A percentile compares a stretch with the other conserved stretches of the same genome.
Conservation (phyloP, 2,329 filamentous ascomycete genomes). For the Calonectria hongkongensis region DNA sequence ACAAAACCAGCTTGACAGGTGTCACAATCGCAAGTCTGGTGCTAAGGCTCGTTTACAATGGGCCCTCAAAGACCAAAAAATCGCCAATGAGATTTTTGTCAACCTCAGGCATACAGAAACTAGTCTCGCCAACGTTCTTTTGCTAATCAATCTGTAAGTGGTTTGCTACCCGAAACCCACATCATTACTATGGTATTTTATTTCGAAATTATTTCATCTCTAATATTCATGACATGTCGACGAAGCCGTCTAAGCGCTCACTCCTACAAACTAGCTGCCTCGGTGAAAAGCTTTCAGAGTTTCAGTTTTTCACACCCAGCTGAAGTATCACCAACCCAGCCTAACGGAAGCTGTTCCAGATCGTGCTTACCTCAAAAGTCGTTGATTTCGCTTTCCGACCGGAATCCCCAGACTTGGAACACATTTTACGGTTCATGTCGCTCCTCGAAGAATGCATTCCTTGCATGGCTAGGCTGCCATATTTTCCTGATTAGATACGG, state of each 20-base stretch:
- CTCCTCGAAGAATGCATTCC: not conserved
- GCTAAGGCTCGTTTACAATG: not conserved
- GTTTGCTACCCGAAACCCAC: too few relatives aligned
- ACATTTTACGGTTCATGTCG: not conserved
- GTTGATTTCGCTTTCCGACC: not conserved
- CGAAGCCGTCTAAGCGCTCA: not conserved
- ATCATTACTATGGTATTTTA: not conserved
- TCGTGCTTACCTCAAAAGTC: not conserved
- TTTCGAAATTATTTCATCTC: not conserved
- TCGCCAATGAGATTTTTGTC: not conserved
- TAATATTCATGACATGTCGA: not conserved
- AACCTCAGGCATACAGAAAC: not conserved
- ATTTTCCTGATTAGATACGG: not conserved
- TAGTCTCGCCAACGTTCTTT: not conserved
- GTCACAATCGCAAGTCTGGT: not conserved
- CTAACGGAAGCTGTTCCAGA: not conserved
- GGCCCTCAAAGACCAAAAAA: not conserved
- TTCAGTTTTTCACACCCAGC: not conserved
- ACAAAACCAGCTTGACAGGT: not conserved
- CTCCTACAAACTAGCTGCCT: not conserved
- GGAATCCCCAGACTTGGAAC: not conserved
- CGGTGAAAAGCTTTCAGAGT: too few relatives aligned
- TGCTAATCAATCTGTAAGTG: not conserved
- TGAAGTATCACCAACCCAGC: not conserved
- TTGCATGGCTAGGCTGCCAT: not conserved